These are phyloP conservation scores for Wickerhamiella parazyma DNA, from an alignment of 805 yeast species.

Conservation along the genomic window DNA sequence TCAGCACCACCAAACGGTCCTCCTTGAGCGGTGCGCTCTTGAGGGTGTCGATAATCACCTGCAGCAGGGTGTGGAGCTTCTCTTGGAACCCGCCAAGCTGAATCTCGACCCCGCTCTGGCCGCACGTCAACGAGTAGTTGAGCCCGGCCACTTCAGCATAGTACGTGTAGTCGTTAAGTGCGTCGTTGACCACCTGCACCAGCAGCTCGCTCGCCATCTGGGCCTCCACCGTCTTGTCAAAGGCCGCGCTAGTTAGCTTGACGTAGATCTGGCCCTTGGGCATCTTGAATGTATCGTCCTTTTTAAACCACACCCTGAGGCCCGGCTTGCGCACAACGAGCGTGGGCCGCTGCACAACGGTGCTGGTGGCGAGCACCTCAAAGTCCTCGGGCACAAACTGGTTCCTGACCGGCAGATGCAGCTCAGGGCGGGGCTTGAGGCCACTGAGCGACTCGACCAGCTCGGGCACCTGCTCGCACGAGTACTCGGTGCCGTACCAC, in stretches of 20 bases:
- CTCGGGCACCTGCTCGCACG: slow-evolving; percentile 33
- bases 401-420: slow-evolving; percentile 60
- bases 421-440: slow-evolving; percentile 20
- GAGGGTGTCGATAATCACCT: slow-evolving; percentile 44
- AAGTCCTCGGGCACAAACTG: slow-evolving; percentile 74
- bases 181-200: slow-evolving; percentile 62
- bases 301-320: slow-evolving; percentile 57
- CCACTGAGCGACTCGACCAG: slow-evolving; percentile 23
- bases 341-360: slow-evolving; percentile 38
- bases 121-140: slow-evolving; percentile 39
- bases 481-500: slow-evolving; percentile 87
- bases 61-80: slow-evolving; percentile 52
- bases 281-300: slow-evolving; percentile 75
- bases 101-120: slow-evolving; percentile 58
- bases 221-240: slow-evolving; percentile 20
- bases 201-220: slow-evolving; percentile 47
- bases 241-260: slow-evolving; percentile 43
- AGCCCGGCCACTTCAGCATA: slow-evolving; percentile 78
- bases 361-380: slow-evolving; percentile 35
- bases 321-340: slow-evolving; percentile 35
- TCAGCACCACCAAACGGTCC: slow-evolving; percentile 52
- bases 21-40: slow-evolving; percentile 35
- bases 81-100: slow-evolving; percentile 72
- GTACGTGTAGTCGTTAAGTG: slow-evolving; percentile 60
- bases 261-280: slow-evolving; percentile 71